A percentile compares a stretch with the other conserved stretches of the same genome.
These are phyloP conservation scores for Phytophthora lateralis DNA, from an alignment of 352 stramenopile genomes.

Conservation along the genomic window DNA sequence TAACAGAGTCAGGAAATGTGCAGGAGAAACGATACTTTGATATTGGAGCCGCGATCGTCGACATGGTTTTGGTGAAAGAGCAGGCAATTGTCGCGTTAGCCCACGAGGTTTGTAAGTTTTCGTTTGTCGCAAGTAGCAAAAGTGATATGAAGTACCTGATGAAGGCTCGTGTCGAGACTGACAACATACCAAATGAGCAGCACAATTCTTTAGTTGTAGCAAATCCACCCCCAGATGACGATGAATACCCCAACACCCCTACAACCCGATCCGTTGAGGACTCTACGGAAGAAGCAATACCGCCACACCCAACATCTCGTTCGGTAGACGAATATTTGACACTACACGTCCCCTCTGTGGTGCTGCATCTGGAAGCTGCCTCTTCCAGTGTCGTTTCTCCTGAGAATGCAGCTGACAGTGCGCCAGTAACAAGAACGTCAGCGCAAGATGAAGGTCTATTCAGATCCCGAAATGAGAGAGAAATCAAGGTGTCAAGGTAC, in stretches of 20 bases:
- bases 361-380: conserved; percentile 21
- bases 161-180: not conserved
- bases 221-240: not conserved
- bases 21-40: conserved; percentile 71
- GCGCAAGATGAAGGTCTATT: conserved; percentile 11
- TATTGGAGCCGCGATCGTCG: conserved; percentile 52
- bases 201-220: not conserved
- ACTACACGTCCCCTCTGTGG: conserved; percentile 23
- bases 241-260: conserved; percentile 18
- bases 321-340: conserved; percentile 28
- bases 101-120: conserved; percentile 48
- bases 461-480: conserved; percentile 1
- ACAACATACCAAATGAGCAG: conserved; percentile 3
- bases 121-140: conserved; percentile 17
- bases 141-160: conserved; percentile 13
- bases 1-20: conserved; percentile 28
- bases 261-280: conserved; percentile 34
- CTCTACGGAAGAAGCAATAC: conserved; percentile 7
- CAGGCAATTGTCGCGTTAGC: conserved; percentile 38
- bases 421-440: conserved; percentile 9
- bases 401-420: conserved; percentile 4
- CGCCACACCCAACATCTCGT: conserved; percentile 21
- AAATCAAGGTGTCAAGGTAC: not conserved
- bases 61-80: conserved; percentile 41
- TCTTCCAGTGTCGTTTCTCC: conserved; percentile 16